phyloP scores from a whole-genome alignment of 768 basidiomycete species.

The Holtermannia corniformis region DNA sequence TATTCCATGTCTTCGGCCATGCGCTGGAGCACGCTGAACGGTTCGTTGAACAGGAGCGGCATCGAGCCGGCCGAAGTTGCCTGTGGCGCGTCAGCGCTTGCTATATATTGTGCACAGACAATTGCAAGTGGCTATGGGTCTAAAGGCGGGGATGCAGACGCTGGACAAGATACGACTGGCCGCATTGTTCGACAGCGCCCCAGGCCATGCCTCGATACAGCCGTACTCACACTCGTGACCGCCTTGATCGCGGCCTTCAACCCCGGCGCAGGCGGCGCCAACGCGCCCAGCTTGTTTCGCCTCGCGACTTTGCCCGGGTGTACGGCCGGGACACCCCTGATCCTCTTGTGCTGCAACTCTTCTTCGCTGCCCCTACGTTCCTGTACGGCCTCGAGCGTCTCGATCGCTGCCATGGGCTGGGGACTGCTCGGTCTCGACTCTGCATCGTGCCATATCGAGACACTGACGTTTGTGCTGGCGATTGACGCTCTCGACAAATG shows the following conservation, averaged over 20 bases:
- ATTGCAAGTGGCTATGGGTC: no score
- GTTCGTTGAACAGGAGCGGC: slow-evolving; percentile 81
- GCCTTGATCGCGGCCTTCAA: background rate
- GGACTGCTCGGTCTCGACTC: background rate
- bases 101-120: no score
- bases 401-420: background rate
- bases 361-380: background rate
- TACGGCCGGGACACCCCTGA: background rate
- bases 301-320: background rate
- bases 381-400: background rate
- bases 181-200: no score
- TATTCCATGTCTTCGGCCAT: slow-evolving; percentile 76
- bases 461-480: background rate
- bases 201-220: no score
- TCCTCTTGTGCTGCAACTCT: background rate
- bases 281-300: background rate
- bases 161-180: no score
- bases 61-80: background rate
- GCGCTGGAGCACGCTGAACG: slow-evolving; percentile 66
- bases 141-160: no score
- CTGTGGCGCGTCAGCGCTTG: no score
- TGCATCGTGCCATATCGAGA: background rate
- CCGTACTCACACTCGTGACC: background rate
- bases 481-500: background rate
- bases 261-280: background rate